Conservation (phyloP, 108 stramenopile genomes). For the Seminavis robusta region DNA sequence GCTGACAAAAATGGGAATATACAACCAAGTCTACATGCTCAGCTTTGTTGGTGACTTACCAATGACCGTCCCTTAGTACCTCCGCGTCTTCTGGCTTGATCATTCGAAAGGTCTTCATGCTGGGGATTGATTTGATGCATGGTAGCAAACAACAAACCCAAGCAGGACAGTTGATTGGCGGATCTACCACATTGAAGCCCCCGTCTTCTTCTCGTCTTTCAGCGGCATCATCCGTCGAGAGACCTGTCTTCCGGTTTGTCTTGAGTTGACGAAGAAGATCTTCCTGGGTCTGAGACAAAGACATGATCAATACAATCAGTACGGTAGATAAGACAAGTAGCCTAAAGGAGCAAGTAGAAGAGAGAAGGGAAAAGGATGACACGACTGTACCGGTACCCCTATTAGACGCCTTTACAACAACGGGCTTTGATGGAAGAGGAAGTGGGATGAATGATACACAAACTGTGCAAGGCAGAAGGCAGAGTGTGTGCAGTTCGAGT, state of each 20-base stretch:
- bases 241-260: conserved; percentile 33
- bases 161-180: conserved; percentile 75
- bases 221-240: conserved; percentile 59
- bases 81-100: conserved; percentile 85
- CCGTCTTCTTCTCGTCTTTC: conserved; percentile 43
- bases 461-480: no score
- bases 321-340: neutral
- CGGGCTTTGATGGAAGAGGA: no score
- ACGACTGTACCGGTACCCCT: no score
- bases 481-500: no score
- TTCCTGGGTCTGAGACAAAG: conserved; percentile 27
- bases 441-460: no score
- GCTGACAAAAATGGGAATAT: no score
- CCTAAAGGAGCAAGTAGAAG: no score
- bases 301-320: conserved; percentile 9
- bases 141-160: conserved; percentile 82
- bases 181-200: conserved; percentile 49
- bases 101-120: conserved; percentile 68
- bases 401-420: no score
- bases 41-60: no score
- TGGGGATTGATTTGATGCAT: conserved; percentile 75
- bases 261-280: conserved; percentile 18
- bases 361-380: no score
- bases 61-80: conserved; percentile 61
- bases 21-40: no score